Evolutionary conservation across 2,329 filamentous ascomycete species (phyloP).

Genomic region (Diaporthe nobilis): DNA sequence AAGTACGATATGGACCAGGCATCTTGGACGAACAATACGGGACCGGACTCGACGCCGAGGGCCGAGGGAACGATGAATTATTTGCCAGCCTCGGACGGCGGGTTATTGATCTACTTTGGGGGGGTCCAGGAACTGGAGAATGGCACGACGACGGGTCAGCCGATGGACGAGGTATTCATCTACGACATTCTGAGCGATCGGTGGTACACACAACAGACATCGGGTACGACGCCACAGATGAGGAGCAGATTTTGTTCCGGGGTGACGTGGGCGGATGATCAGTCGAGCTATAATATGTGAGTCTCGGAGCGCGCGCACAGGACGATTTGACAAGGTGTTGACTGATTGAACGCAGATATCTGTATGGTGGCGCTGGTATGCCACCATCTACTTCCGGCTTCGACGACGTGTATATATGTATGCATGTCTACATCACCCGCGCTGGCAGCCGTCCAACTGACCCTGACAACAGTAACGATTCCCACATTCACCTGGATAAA

Average conservation of each 20-base stretch:
- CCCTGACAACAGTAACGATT: conserved; percentile 58
- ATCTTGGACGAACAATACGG: conserved; percentile 66
- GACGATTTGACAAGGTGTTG: background rate
- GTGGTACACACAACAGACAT: conserved; percentile 73
- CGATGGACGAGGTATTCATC: conserved; percentile 67
- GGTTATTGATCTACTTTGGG: conserved; percentile 74
- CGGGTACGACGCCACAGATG: conserved; percentile 64
- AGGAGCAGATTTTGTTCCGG: conserved; percentile 74
- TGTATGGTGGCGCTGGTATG: conserved; percentile 71
- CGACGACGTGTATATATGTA: conserved; percentile 72
- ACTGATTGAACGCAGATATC: conserved; percentile 59
- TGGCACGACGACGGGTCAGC: conserved; percentile 60
- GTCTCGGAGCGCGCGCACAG: conserved; percentile 47
- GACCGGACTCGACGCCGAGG: conserved; percentile 65
- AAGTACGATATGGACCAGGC: conserved; percentile 69
- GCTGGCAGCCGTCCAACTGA: background rate
- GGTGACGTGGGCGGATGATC: conserved; percentile 70
- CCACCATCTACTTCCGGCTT: conserved; percentile 63
- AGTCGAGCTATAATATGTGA: conserved; percentile 76
- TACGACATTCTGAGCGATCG: conserved; percentile 72
- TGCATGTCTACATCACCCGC: background rate
- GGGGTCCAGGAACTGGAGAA: conserved; percentile 67
- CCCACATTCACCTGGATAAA: conserved; percentile 76
- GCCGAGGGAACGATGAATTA: conserved; percentile 74
- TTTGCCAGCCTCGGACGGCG: conserved; percentile 71